Evolutionary conservation across 495 filamentous ascomycete species (phyloP).

Genomic region (Penicillium coffeae): DNA sequence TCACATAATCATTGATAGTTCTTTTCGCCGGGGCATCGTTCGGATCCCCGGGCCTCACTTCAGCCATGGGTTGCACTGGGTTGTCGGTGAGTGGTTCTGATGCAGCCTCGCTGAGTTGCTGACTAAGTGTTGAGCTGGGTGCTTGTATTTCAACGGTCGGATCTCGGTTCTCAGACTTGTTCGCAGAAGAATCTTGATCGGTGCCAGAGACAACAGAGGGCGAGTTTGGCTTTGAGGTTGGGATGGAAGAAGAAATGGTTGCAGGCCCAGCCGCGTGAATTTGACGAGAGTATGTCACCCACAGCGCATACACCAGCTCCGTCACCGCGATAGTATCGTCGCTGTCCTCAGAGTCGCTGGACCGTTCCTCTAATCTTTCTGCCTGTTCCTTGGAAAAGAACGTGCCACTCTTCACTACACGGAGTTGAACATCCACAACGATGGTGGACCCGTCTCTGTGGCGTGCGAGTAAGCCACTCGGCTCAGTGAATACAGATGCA

Average conservation of each 20-base stretch:
- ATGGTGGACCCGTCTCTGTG: constrained; percentile 89
- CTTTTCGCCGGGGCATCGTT: constrained; percentile 57
- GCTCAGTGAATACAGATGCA: constrained; percentile 69
- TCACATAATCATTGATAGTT: constrained; percentile 82
- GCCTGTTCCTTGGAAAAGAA: constrained; percentile 42
- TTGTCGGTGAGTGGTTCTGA: constrained; percentile 48
- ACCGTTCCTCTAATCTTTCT: constrained; percentile 29
- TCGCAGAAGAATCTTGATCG: constrained; percentile 2
- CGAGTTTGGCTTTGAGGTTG: constrained; percentile 18
- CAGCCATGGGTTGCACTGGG: constrained; percentile 39
- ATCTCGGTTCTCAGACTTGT: constrained; percentile 10
- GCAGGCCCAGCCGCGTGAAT: constrained; percentile 70
- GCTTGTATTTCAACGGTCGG: constrained; percentile 27
- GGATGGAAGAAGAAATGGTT: constrained; percentile 28
- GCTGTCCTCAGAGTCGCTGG: constrained; percentile 33
- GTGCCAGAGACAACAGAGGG: constrained; percentile 7
- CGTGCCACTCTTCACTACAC: constrained; percentile 84
- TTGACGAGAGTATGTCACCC: constrained; percentile 94
- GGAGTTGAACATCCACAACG: constrained; percentile 91
- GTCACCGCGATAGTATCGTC: constrained; percentile 48
- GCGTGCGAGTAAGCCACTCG: constrained; percentile 75
- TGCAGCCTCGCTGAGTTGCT: constrained; percentile 72
- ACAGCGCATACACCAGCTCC: constrained; percentile 89
- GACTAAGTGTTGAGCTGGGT: constrained; percentile 67
- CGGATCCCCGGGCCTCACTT: constrained; percentile 30